These are phyloP conservation scores for Collybia mongolica DNA, from an alignment of 768 basidiomycete species.

Conservation along the genomic window DNA sequence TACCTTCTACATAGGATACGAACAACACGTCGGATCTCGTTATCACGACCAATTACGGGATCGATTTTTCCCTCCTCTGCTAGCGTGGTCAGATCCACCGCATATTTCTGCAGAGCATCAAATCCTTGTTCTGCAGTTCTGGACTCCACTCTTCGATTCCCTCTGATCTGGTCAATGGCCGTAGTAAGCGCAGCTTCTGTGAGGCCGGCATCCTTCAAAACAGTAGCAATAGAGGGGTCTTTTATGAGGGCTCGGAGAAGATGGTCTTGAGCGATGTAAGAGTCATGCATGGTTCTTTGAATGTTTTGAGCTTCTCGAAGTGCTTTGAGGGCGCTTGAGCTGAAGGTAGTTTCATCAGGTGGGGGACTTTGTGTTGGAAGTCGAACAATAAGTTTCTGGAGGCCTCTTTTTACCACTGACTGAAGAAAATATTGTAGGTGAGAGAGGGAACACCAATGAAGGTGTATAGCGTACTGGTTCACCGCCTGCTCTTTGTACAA, in stretches of 20 bases:
- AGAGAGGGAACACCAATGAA: background rate
- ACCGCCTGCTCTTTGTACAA: slow-evolving; percentile 81
- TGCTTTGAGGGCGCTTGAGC: slow-evolving; percentile 55
- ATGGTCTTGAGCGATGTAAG: slow-evolving; percentile 93
- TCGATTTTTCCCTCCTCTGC: slow-evolving; percentile 95
- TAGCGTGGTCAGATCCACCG: slow-evolving; percentile 80
- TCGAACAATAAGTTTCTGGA: slow-evolving; percentile 78
- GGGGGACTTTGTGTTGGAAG: slow-evolving; percentile 83
- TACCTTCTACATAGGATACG: slow-evolving; percentile 82
- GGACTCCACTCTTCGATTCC: slow-evolving; percentile 82
- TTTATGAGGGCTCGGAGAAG: slow-evolving; percentile 83
- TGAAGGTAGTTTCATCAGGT: slow-evolving; percentile 75
- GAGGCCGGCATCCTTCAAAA: slow-evolving; percentile 77
- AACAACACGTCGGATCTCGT: slow-evolving; percentile 84
- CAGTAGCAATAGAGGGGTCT: slow-evolving; percentile 59
- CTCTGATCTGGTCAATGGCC: slow-evolving; percentile 76
- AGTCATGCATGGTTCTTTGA: slow-evolving; percentile 85
- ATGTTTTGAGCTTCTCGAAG: slow-evolving; percentile 74
- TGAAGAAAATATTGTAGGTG: slow-evolving; percentile 19
- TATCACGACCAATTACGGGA: slow-evolving; percentile 90
- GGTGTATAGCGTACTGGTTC: slow-evolving; percentile 59
- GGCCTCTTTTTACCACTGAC: slow-evolving; percentile 60
- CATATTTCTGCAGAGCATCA: slow-evolving; percentile 89
- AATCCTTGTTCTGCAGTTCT: slow-evolving; percentile 90
- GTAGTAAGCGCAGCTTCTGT: slow-evolving; percentile 72